A percentile compares a stretch with the other conserved stretches of the same genome.
These are phyloP conservation scores for Talaromyces ruber DNA, from an alignment of 495 filamentous ascomycete genomes.

Conservation along the genomic window DNA sequence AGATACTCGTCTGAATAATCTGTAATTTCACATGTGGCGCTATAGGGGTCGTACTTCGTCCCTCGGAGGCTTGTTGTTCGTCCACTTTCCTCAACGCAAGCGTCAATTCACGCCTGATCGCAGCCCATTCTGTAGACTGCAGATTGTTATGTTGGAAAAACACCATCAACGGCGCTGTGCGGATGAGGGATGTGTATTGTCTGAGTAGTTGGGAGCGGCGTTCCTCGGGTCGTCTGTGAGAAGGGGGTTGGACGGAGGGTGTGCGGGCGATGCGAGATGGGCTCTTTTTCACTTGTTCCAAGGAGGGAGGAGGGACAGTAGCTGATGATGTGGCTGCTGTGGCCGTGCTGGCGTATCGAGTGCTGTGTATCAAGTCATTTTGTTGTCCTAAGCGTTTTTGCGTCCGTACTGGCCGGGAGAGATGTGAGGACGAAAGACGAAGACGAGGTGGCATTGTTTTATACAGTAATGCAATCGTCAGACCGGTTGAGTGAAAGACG, in stretches of 20 bases:
- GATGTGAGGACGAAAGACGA: constrained; percentile 17
- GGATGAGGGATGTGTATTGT: constrained; percentile 86
- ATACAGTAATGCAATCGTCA: background rate
- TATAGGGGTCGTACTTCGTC: constrained; percentile 29
- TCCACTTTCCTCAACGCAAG: constrained; percentile 62
- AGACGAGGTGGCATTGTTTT: constrained; percentile 7
- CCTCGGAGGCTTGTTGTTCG: constrained; percentile 39
- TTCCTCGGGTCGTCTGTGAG: constrained; percentile 72
- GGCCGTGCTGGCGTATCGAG: constrained; percentile 26
- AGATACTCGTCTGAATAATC: constrained; percentile 80
- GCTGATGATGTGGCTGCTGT: constrained; percentile 30
- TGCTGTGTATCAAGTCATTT: constrained; percentile 27
- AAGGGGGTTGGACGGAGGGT: constrained; percentile 77
- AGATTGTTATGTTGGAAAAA: constrained; percentile 98
- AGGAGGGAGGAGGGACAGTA: constrained; percentile 39
- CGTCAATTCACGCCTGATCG: constrained; percentile 72
- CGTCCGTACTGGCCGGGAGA: constrained; percentile 22
- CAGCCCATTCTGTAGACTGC: constrained; percentile 76
- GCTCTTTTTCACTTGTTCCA: constrained; percentile 39
- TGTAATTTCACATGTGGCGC: constrained; percentile 62
- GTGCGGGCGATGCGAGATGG: constrained; percentile 14
- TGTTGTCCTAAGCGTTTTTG: constrained; percentile 15
- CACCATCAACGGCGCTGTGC: constrained; percentile 78
- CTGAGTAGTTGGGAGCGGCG: constrained; percentile 94
- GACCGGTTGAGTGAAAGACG: background rate